These are phyloP conservation scores for Golovinomyces cichoracearum DNA, from an alignment of 2,329 filamentous ascomycete genomes.

Conservation along the genomic window DNA sequence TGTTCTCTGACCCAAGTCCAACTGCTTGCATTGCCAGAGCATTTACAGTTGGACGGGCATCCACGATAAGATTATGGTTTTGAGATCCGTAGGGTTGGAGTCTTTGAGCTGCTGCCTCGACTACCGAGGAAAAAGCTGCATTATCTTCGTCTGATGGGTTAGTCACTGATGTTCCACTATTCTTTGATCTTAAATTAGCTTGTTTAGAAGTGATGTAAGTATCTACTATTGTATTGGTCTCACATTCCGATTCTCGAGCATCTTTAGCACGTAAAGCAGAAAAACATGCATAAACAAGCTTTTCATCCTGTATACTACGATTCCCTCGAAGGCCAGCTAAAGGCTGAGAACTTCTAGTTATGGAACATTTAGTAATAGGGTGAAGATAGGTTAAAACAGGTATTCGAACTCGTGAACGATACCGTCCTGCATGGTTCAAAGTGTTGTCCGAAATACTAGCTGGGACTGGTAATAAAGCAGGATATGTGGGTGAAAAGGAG, in stretches of 20 bases:
- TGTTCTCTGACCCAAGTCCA: slow-evolving; percentile 85
- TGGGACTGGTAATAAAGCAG: slow-evolving; percentile 59
- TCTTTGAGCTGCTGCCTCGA: slow-evolving; percentile 27
- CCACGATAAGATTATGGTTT: slow-evolving; percentile 80
- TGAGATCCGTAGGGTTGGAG: slow-evolving; percentile 67
- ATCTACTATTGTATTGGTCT: slow-evolving; percentile 9
- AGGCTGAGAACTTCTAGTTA: slow-evolving; percentile 83
- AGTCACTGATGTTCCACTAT: slow-evolving; percentile 27
- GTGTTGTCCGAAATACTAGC: slow-evolving; percentile 87
- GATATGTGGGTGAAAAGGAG: slow-evolving; percentile 77
- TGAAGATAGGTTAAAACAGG: slow-evolving; percentile 86
- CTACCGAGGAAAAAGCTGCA: slow-evolving; percentile 27
- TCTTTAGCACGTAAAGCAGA: slow-evolving; percentile 25
- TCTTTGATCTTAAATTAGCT: slow-evolving; percentile 17
- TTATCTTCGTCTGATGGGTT: slow-evolving; percentile 42
- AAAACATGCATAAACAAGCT: slow-evolving; percentile 77
- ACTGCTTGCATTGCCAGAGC: slow-evolving; percentile 83
- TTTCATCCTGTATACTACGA: slow-evolving; percentile 85
- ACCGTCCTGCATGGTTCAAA: slow-evolving; percentile 72
- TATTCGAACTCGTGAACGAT: slow-evolving; percentile 70
- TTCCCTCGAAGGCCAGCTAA: slow-evolving; percentile 65
- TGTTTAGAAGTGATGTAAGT: slow-evolving; percentile 24
- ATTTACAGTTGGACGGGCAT: slow-evolving; percentile 82
- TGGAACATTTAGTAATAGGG: slow-evolving; percentile 85
- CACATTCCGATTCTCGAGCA: slow-evolving; percentile 5